phyloP scores from a whole-genome alignment of 1,139 yeast species.

The Neolecta irregularis region DNA sequence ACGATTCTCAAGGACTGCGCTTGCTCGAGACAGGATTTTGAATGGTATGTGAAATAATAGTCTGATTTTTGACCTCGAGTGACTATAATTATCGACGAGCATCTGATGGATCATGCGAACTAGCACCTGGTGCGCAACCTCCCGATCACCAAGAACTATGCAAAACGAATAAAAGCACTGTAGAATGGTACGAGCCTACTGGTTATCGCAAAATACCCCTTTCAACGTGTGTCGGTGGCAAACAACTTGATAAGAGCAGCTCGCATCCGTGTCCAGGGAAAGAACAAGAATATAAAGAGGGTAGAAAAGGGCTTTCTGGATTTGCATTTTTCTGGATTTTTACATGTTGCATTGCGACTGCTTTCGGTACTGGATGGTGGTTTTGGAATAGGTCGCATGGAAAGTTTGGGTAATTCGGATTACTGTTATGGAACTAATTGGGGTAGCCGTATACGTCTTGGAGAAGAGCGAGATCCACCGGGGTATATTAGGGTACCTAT shows the following conservation, averaged over 20 bases:
- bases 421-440: slow-evolving; percentile 17
- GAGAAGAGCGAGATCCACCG: slow-evolving; percentile 4
- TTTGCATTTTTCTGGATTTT: slow-evolving; percentile 38
- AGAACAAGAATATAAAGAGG: slow-evolving; percentile 44
- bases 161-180: slow-evolving; percentile 33
- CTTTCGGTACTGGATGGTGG: slow-evolving; percentile 47
- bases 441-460: slow-evolving; percentile 12
- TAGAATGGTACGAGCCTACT: slow-evolving; percentile 64
- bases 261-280: slow-evolving; percentile 81
- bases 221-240: slow-evolving; percentile 63
- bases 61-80: slow-evolving; percentile 15
- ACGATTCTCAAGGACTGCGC: slow-evolving; percentile 51
- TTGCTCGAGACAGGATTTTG: slow-evolving; percentile 79
- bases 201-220: slow-evolving; percentile 65
- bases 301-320: slow-evolving; percentile 43
- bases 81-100: slow-evolving; percentile 67
- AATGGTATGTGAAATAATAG: slow-evolving; percentile 33
- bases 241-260: slow-evolving; percentile 48
- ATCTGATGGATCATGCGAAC: slow-evolving; percentile 69
- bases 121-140: slow-evolving; percentile 57
- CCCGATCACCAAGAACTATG: slow-evolving; percentile 50
- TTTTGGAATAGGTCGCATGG: slow-evolving; percentile 70
- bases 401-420: slow-evolving; percentile 15
- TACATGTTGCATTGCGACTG: slow-evolving; percentile 42
- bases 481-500: slow-evolving; percentile 16